These are phyloP conservation scores for Albugo candida DNA, from an alignment of 352 stramenopile species.

Conservation along the genomic window DNA sequence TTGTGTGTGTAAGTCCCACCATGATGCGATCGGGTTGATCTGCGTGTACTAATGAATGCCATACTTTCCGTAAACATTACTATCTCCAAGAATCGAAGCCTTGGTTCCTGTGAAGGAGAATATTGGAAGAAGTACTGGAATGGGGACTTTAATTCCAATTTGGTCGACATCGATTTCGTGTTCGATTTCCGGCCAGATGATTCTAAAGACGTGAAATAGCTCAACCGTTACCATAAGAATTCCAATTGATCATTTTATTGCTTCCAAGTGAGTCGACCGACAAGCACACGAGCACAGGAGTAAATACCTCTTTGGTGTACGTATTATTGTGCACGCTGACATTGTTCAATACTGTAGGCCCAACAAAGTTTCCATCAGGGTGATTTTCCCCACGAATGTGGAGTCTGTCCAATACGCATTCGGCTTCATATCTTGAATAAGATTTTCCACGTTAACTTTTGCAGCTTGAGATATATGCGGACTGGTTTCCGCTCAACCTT, in stretches of 20 bases:
- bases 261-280: conserved; percentile 88
- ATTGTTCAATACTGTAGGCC: conserved; percentile 85
- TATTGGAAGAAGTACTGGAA: conserved; percentile 93
- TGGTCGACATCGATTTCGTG: conserved; percentile 93
- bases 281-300: conserved; percentile 85
- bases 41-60: conserved; percentile 95
- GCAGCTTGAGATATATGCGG: conserved; percentile 82
- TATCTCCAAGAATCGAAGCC: conserved; percentile 85
- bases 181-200: conserved; percentile 88
- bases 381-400: conserved; percentile 80
- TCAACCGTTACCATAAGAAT: conserved; percentile 94
- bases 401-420: conserved; percentile 83
- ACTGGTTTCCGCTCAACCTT: conserved; percentile 49
- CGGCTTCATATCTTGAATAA: conserved; percentile 82
- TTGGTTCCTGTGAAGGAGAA: conserved; percentile 96
- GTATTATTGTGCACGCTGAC: conserved; percentile 69
- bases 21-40: conserved; percentile 93
- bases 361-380: conserved; percentile 91
- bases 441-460: conserved; percentile 70
- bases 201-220: conserved; percentile 90
- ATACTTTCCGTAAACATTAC: conserved; percentile 95
- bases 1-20: conserved; percentile 86
- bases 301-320: conserved; percentile 95
- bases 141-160: conserved; percentile 93
- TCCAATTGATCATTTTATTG: conserved; percentile 91